Conservation (phyloP, 257 asterid species). For the Lavandula angustifolia region DNA sequence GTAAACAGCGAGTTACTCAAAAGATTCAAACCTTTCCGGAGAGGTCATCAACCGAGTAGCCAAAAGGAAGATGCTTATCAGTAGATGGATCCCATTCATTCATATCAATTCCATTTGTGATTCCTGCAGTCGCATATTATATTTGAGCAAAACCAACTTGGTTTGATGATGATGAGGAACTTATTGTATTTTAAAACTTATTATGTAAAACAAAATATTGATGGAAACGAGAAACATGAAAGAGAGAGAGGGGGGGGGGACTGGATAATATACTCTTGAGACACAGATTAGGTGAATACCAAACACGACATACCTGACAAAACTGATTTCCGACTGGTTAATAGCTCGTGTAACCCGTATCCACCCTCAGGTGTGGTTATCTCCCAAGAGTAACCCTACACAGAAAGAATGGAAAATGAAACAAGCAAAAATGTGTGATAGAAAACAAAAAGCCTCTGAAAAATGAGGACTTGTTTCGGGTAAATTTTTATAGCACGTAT, state of each 20-base stretch:
- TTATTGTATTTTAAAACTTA: no score
- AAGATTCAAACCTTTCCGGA: conserved; percentile 94
- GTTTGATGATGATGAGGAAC: not conserved
- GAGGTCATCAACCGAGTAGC: conserved; percentile 70
- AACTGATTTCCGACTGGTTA: conserved; percentile 66
- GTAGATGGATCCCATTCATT: conserved; percentile 84
- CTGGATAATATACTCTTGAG: not conserved
- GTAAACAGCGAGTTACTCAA: no score
- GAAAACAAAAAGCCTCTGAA: not conserved
- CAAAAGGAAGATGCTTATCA: conserved; percentile 61
- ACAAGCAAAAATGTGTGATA: conserved; percentile 13
- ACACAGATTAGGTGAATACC: not conserved
- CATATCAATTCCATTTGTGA: conserved; percentile 81
- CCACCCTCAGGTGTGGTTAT: conserved; percentile 97
- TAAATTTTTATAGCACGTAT: not conserved
- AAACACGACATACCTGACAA: conserved; percentile 56
- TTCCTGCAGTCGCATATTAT: conserved; percentile 54
- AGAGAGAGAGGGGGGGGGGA: no score
- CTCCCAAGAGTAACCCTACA: conserved; percentile 96
- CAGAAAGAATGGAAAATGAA: conserved; percentile 29
- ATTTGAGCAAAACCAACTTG: conserved; percentile 18
- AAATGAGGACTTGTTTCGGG: conserved; percentile 13
- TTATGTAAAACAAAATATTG: no score
- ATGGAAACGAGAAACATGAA: no score
- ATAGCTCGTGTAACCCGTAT: conserved; percentile 72